Percentiles rank a stretch among this genome's conserved stretches.
Conservation (phyloP, 192 early-diverging fungal species). For the Coemansia sp. region DNA sequence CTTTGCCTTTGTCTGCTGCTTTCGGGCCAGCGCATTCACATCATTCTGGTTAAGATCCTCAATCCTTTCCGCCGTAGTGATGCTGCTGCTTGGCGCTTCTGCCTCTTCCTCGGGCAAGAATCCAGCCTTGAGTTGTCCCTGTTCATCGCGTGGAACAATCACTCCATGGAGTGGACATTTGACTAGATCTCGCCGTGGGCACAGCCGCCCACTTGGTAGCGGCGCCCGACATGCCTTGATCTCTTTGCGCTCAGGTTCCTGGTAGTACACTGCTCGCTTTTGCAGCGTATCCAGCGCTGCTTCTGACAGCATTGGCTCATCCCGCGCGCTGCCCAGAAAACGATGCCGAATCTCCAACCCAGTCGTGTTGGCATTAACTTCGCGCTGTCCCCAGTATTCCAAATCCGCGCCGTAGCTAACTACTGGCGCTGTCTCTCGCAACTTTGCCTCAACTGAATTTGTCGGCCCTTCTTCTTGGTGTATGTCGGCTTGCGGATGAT, state of each 20-base stretch:
- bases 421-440: constrained; percentile 62
- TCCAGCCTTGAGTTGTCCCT: constrained; percentile 14
- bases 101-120: not conserved
- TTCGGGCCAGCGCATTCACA: constrained; percentile 11
- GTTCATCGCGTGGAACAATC: constrained; percentile 62
- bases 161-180: constrained; percentile 68
- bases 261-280: constrained; percentile 56
- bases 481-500: not conserved
- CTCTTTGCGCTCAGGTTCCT: constrained; percentile 9
- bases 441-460: constrained; percentile 44
- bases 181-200: constrained; percentile 63
- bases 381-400: constrained; percentile 63
- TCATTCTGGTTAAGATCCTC: constrained; percentile 29
- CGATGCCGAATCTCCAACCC: constrained; percentile 60
- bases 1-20: not conserved
- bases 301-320: constrained; percentile 57
- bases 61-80: constrained; percentile 32
- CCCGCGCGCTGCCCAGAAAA: constrained; percentile 66
- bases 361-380: constrained; percentile 60
- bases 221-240: constrained; percentile 67
- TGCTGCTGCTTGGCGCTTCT: constrained; percentile 4
- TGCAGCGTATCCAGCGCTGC: constrained; percentile 55
- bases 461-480: not conserved
- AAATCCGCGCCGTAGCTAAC: constrained; percentile 67
- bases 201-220: constrained; percentile 61